A percentile compares a stretch with the other conserved stretches of the same genome.
phyloP scores from a whole-genome alignment of 495 filamentous ascomycete species.

The Penicillium mononematosum region DNA sequence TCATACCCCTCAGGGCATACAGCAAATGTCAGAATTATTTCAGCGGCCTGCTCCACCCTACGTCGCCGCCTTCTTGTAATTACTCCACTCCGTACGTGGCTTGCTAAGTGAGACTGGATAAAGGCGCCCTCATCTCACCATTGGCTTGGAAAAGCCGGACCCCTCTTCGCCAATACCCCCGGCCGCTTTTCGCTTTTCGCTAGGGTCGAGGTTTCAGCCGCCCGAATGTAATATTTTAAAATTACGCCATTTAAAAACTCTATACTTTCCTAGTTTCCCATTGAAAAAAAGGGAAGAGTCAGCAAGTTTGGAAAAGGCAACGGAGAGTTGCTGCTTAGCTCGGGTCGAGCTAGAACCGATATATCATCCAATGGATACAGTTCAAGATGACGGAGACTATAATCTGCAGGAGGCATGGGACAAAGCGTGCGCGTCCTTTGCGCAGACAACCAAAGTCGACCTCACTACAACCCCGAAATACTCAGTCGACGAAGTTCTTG shows the following conservation, averaged over 20 bases:
- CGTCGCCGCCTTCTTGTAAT: neutral
- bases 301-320: neutral
- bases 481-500: slow-evolving; percentile 21
- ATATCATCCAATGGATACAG: slow-evolving; percentile 9
- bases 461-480: slow-evolving; percentile 16
- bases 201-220: neutral
- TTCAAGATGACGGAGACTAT: slow-evolving; percentile 14
- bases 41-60: neutral
- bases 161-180: neutral
- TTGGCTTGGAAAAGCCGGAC: neutral
- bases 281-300: neutral
- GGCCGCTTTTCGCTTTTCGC: neutral
- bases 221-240: neutral
- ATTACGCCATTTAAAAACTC: neutral
- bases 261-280: neutral
- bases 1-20: neutral
- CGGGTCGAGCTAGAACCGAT: neutral
- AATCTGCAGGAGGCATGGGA: slow-evolving; percentile 27
- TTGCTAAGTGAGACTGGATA: neutral
- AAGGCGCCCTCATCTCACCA: slow-evolving; percentile 1
- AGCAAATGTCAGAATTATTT: neutral
- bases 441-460: slow-evolving; percentile 22
- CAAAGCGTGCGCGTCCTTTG: slow-evolving; percentile 18
- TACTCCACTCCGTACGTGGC: neutral
- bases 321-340: neutral